Evolutionary conservation across 495 filamentous ascomycete species (phyloP).

Genomic region (Coniosporium apollinis): DNA sequence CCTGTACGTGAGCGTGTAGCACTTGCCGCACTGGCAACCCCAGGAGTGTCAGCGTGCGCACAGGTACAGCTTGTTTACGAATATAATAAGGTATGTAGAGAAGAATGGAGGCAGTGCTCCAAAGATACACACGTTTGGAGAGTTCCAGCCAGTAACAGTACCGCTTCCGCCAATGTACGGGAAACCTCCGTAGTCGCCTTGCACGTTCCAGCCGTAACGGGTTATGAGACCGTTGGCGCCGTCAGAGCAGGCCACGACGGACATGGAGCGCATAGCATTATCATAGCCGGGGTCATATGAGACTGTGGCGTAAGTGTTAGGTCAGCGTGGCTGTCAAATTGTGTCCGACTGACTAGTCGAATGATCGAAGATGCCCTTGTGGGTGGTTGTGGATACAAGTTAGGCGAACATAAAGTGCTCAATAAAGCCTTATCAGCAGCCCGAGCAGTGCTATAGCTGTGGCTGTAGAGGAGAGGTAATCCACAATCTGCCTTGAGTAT

Average conservation of each 20-base stretch:
- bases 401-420: no score
- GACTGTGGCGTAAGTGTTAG: conserved; percentile 28
- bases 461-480: no score
- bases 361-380: no score
- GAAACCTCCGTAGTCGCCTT: conserved; percentile 35
- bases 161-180: conserved; percentile 45
- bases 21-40: conserved; percentile 68
- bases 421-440: no score
- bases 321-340: no score
- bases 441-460: no score
- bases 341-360: no score
- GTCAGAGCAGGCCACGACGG: conserved; percentile 37
- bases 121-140: conserved; percentile 16
- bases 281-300: conserved; percentile 46
- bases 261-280: conserved; percentile 27
- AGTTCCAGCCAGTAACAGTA: conserved; percentile 43
- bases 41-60: no score
- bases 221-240: conserved; percentile 41
- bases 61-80: no score
- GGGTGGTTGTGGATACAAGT: no score
- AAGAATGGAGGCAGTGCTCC: background rate
- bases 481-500: no score
- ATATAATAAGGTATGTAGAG: no score
- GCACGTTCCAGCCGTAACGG: conserved; percentile 29
- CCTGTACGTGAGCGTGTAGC: conserved; percentile 45